Evolutionary conservation across 768 basidiomycete genomes (phyloP).

Genomic region (Roridomyces roridus): DNA sequence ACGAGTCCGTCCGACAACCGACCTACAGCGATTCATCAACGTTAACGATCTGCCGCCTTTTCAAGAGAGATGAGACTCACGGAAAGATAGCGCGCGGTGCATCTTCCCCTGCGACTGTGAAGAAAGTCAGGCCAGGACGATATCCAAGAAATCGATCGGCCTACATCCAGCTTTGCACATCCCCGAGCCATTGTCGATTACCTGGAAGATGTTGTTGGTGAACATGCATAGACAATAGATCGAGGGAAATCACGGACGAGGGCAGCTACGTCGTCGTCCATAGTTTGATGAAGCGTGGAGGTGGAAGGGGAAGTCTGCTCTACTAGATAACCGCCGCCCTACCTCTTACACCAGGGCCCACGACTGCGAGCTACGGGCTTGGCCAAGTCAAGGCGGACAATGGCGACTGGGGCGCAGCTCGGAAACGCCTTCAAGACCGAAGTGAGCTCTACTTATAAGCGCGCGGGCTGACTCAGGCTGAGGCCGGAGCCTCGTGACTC

Average conservation of each 20-base stretch:
- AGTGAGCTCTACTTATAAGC: too few relatives aligned
- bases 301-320: neutral
- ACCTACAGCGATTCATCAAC: constrained; percentile 57
- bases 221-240: too few relatives aligned
- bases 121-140: neutral
- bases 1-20: constrained; percentile 75
- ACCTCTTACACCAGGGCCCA: too few relatives aligned
- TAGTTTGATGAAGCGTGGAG: neutral
- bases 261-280: constrained; percentile 2
- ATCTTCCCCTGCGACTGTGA: constrained; percentile 9
- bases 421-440: too few relatives aligned
- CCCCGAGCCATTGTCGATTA: constrained; percentile 15
- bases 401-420: too few relatives aligned
- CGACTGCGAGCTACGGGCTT: too few relatives aligned
- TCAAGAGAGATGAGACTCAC: neutral
- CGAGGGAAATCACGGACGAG: neutral
- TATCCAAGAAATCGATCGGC: neutral
- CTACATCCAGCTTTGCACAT: constrained; percentile 14
- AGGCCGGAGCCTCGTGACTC: too few relatives aligned
- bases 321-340: too few relatives aligned
- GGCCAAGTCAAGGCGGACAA: too few relatives aligned
- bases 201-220: neutral
- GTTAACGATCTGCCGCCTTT: too few relatives aligned
- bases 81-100: constrained; percentile 9
- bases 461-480: too few relatives aligned